Base-by-base conservation (phyloP, 2,329 filamentous ascomycete species). In the Aspergillus pseudoglaucus region DNA sequence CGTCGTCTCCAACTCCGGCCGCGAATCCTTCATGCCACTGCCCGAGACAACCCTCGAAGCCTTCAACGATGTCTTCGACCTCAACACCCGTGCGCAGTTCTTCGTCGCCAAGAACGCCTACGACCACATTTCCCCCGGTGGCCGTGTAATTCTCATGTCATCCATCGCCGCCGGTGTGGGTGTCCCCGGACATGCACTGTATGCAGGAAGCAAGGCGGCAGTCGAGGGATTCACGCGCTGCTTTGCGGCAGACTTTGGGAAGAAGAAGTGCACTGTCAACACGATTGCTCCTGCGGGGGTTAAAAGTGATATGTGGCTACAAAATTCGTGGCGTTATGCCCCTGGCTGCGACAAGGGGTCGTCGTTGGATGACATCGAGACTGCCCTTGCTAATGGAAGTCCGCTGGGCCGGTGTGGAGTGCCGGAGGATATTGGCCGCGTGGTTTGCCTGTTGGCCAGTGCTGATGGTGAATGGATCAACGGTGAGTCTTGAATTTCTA, bases 171-270 rank as follows among this genome's bases (percentile, higher is more conserved):
- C 37, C 10, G 37, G 37, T 39, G 15, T 39, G 17, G 87, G 81
- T 81, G 83, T 89, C 15, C 82, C 83, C 51, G 80, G 82, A 61
- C 85, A 89, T 65, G 77, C 83, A 12, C 76, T 90, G 42, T 90
- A 90, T 75, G 85, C 85, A 18, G 85, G 81, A 12, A 82, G 77
- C 66, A 90, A 90, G 75, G 86, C 84, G 58, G 82, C 86, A 33
- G 83, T 89, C 51, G 86, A 88, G 69, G 84, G 84, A 9, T 87
- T 89, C 68, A 84, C 86, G 56, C 84, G 86, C 65, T 82, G 79
- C 58, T 85, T 89, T 70, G 83, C 86, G 4, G 83, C 77, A 63
- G 83, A 87, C 72, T 82, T 79, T 55, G 81, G 84, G 46, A 78
- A 84, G 71, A 77, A 82, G 59, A 79, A 80, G 47, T 42, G 51